Evolutionary conservation across 1,139 yeast genomes (phyloP), one percentile per base, ranked within the genome.

Genomic region (Debaryomyces fabryi): DNA sequence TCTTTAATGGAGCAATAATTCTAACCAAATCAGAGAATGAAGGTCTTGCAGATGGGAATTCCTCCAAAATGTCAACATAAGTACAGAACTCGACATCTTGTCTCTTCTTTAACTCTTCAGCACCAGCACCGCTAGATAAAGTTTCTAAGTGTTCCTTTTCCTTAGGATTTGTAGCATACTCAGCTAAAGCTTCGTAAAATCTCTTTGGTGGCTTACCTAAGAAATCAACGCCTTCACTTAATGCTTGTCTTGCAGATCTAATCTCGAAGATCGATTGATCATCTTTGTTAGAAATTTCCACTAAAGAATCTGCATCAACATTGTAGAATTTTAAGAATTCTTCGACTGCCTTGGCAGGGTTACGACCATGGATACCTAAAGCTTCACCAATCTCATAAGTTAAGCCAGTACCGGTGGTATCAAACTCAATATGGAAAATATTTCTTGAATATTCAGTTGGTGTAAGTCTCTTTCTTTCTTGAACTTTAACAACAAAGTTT

Each of bases 201-300:
- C 91, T 82, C 81, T 93, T 93, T 49, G 96, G 96, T 49, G 97
- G 97, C 66, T 91, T 92, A 59, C 99, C 99, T 58, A 92, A 86
- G 56, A 93, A 71, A 66, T 93, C 99, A 52, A 91, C 69, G 56
- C 86, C 87, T 51, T 92, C 97, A 46, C 81, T 70, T 59, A 91
- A 81, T 0, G 87, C 82, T 66, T 91, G 97, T 70, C 85, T 81
- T 16, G 88, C 86, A 15, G 97, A 88, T 71, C 95, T 84, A 46
- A 83, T 76, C 69, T 91, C 97, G 27, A 79, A 59, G 34, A 78
- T 53, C 3, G 73, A 67, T 16, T 81, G 67, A 57, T 85, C 76
- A 48, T 88, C 96, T 57, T 82, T 83, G 57, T 86, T 82, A 46
- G 95, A 85, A 45, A 88, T 82, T 56, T 85, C 83, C 45, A 92